phyloP scores from a whole-genome alignment of 2,329 filamentous ascomycete species.

The Colletotrichum musicola region DNA sequence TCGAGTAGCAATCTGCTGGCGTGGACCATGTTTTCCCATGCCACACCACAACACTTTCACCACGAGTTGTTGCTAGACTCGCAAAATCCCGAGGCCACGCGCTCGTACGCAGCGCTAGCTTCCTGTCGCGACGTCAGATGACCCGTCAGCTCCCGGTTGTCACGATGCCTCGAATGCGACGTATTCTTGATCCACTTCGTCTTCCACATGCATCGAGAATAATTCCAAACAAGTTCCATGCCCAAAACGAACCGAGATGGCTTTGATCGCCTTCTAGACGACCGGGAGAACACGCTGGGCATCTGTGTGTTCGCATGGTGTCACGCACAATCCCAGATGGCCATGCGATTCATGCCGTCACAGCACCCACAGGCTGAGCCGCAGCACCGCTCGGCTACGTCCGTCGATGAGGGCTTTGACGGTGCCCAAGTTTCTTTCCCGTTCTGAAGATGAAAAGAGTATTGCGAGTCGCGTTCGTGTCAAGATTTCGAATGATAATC shows the following conservation, averaged over 20 bases:
- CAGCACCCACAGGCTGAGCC: background rate
- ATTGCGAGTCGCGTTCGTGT: no score
- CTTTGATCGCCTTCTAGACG: conserved; percentile 28
- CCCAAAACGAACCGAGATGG: background rate
- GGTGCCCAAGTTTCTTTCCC: no score
- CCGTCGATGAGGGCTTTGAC: no score
- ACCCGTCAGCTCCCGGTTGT: conserved; percentile 12
- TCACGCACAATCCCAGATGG: background rate
- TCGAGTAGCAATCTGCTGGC: background rate
- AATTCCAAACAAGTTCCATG: conserved; percentile 24
- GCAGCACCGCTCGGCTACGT: no score
- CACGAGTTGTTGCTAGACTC: background rate
- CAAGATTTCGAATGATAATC: no score
- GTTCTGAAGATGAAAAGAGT: no score
- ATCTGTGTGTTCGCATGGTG: conserved; percentile 1
- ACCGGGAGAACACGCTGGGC: conserved; percentile 20
- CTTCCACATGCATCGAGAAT: conserved; percentile 14
- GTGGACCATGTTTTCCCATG: background rate
- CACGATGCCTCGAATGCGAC: conserved; percentile 10
- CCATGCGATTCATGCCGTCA: conserved; percentile 14
- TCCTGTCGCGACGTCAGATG: conserved; percentile 5
- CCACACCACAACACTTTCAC: background rate
- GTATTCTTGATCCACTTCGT: background rate
- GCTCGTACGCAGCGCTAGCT: no score
- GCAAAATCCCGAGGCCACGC: no score